A percentile compares a stretch with the other conserved stretches of the same genome.
phyloP scores from a whole-genome alignment of 805 yeast species.

The Candida ortonii region DNA sequence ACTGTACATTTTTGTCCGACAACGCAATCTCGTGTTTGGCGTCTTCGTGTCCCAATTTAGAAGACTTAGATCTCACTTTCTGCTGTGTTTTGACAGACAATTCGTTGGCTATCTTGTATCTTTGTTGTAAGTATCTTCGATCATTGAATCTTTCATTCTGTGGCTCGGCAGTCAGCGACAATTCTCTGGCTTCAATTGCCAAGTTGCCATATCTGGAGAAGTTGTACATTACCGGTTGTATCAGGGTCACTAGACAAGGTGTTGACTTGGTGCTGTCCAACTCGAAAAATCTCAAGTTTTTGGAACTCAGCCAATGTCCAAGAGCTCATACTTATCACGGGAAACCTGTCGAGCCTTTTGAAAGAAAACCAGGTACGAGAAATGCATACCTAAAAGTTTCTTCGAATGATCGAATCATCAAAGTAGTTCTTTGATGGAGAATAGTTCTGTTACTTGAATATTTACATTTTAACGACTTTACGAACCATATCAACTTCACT shows the following conservation, averaged over 20 bases:
- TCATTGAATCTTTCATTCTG: conserved; percentile 65
- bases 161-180: conserved; percentile 77
- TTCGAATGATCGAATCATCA: conserved; percentile 52
- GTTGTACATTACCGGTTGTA: conserved; percentile 63
- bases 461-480: too few relatives aligned
- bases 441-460: too few relatives aligned
- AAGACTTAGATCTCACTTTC: conserved; percentile 59
- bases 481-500: too few relatives aligned
- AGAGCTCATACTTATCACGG: conserved; percentile 65
- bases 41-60: conserved; percentile 56
- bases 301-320: conserved; percentile 71
- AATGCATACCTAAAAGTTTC: conserved; percentile 53
- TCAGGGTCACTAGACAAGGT: conserved; percentile 74
- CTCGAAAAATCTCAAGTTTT: conserved; percentile 45
- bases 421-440: conserved; percentile 45
- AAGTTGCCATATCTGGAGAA: conserved; percentile 48
- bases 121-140: conserved; percentile 59
- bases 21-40: conserved; percentile 60
- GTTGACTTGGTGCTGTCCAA: conserved; percentile 64
- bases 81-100: conserved; percentile 74
- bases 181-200: conserved; percentile 59
- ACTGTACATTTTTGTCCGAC: conserved; percentile 73
- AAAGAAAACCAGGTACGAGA: conserved; percentile 48
- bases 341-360: conserved; percentile 53
- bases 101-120: conserved; percentile 61